Base-by-base conservation (phyloP, 805 yeast genomes). In the Candida methanosorbosa region DNA sequence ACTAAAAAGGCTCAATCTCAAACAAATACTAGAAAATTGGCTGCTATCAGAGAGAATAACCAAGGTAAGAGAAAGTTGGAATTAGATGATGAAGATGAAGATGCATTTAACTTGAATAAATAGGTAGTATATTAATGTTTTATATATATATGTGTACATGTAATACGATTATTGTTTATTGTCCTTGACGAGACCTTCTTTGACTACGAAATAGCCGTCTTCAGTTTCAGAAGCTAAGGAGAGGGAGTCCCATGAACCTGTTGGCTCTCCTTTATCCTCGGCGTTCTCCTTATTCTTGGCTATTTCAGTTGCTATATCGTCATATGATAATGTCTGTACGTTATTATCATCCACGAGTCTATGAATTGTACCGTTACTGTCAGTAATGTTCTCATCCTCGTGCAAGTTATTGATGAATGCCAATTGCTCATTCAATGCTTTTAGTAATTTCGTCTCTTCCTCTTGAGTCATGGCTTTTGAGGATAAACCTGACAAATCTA, bases 1-100 rank as follows among this genome's bases (percentile, higher is more conserved):
- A 88, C 95, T 11, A 71, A 69, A 46, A 87, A 82, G 64, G 94
- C 86, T 24, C 71, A 70, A 54, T 76, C 71, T 46, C 97, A 90
- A 63, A 85, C 78, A 13, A 81, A 76, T n/a, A 70, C 82, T 5
- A 75, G 81, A 41, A 80, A 83, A 48, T 60, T 81, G 48, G 82
- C 88, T 3, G 81, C 84, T 8, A 59, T 76, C n/a, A 51, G 63
- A 45, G 68, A 68, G 29, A 73, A 81, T 46, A 64, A 77, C 41
- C 64, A 76, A 7, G 90, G 92, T 35, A 81, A 80, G 56, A 78
- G 90, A 49, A 80, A 78, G 56, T 62, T 80, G 40, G 75, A 71
- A 18, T 52, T 81, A 38, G 82, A 79, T 27, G 81, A 73, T 18
- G 82, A 72, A 25, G n/a, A n/a, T n/a, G 80, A 74, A 28, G 63